A percentile compares a stretch with the other conserved stretches of the same genome.
Conservation (phyloP, 78 protist genomes). For the Salpingoeca rosetta region DNA sequence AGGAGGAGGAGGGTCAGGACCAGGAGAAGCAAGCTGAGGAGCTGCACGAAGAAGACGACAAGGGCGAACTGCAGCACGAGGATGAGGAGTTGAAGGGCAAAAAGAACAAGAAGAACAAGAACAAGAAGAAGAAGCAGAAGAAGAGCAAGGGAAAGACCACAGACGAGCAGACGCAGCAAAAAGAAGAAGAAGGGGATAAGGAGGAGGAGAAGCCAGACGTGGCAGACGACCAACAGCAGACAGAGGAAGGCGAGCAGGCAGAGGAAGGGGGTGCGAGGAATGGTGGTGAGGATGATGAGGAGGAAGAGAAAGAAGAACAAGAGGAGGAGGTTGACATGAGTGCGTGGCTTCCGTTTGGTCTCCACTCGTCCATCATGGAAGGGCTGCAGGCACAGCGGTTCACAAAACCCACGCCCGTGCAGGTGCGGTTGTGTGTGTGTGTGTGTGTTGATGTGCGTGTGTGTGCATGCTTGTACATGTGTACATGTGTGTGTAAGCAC, state of each 20-base stretch:
- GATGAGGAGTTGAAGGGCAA: neutral
- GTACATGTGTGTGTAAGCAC: neutral
- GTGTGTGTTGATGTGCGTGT: no score
- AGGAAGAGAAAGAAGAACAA: neutral
- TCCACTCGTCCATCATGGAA: neutral
- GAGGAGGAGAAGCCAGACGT: neutral
- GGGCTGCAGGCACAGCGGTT: neutral
- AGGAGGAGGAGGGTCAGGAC: neutral
- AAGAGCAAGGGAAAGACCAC: neutral
- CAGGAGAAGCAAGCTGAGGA: neutral
- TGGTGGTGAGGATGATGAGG: neutral
- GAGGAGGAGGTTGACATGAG: neutral
- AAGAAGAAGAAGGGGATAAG: neutral
- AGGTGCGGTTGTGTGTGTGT: no score
- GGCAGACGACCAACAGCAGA: neutral
- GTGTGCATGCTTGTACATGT: no score
- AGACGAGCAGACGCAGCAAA: neutral
- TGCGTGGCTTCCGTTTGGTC: neutral
- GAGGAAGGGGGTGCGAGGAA: neutral
- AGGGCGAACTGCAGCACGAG: neutral
- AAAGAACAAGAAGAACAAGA: neutral
- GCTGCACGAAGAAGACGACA: no score
- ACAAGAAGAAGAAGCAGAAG: neutral
- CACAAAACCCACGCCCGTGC: constrained; percentile 51
- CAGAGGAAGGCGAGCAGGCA: neutral